These are phyloP conservation scores for Citrus mangshanensis DNA, from an alignment of 345 rosid genomes.

Conservation along the genomic window DNA sequence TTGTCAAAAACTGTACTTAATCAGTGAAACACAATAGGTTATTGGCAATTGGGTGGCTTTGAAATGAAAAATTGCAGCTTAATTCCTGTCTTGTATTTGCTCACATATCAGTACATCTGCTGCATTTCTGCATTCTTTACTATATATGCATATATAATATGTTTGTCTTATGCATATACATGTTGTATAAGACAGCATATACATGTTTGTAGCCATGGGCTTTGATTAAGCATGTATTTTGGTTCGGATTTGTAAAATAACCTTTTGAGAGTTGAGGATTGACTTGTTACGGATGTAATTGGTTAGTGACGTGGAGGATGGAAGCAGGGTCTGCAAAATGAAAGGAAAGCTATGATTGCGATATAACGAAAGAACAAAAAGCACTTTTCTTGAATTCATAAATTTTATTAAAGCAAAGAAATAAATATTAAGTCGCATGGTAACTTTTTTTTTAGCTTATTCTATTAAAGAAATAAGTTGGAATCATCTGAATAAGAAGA, in stretches of 20 bases:
- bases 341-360: background rate
- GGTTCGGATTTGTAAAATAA: background rate
- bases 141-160: background rate
- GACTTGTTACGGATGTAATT: background rate
- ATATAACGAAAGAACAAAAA: no score
- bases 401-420: no score
- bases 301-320: background rate
- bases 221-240: background rate
- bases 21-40: slow-evolving; percentile 30
- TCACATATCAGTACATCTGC: background rate
- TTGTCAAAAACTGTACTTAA: slow-evolving; percentile 67
- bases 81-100: background rate
- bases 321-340: background rate
- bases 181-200: no score
- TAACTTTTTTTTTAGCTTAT: no score
- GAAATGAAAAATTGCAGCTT: background rate
- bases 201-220: background rate
- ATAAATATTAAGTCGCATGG: no score
- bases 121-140: background rate
- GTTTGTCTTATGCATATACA: background rate
- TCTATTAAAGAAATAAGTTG: no score
- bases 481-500: no score
- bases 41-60: no score
- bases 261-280: background rate
- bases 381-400: no score